Evolutionary conservation across 352 stramenopile species (phyloP).

Genomic region (Globisporangium heterothallicum): DNA sequence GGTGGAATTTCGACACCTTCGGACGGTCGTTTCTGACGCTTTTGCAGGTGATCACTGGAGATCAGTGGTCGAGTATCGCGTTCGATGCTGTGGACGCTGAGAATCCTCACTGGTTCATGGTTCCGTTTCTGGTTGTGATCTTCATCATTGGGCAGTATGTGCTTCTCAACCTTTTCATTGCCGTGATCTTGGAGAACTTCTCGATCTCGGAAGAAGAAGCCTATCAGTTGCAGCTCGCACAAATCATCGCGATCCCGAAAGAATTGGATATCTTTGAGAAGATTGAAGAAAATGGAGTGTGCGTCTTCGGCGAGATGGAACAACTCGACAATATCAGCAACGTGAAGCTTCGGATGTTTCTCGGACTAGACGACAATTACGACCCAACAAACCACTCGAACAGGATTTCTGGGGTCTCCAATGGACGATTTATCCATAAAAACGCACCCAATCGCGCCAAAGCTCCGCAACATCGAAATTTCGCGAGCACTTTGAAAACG

Average conservation of each 20-base stretch:
- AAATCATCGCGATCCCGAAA: constrained; percentile 79
- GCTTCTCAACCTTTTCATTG: constrained; percentile 79
- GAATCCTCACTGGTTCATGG: constrained; percentile 61
- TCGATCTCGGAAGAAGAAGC: constrained; percentile 75
- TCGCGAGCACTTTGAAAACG: not conserved
- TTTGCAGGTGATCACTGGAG: constrained; percentile 70
- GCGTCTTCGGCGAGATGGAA: constrained; percentile 72
- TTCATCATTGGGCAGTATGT: constrained; percentile 79
- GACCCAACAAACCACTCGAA: constrained; percentile 1
- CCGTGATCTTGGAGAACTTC: constrained; percentile 82
- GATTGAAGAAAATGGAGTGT: constrained; percentile 73
- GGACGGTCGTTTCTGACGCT: constrained; percentile 64
- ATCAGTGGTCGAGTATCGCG: constrained; percentile 73
- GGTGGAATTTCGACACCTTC: constrained; percentile 80
- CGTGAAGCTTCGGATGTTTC: constrained; percentile 71
- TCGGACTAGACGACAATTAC: constrained; percentile 52
- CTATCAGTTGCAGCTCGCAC: constrained; percentile 75
- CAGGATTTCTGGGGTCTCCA: constrained; percentile 5
- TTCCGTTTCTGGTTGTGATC: constrained; percentile 68
- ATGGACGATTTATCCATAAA: not conserved
- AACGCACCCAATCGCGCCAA: not conserved
- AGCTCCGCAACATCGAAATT: not conserved
- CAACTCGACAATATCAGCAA: constrained; percentile 79
- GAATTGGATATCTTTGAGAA: constrained; percentile 80
- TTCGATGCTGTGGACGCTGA: constrained; percentile 69